Evolutionary conservation across 73 alveolate genomes (phyloP).

Genomic region (Symbiodinium pilosum): DNA sequence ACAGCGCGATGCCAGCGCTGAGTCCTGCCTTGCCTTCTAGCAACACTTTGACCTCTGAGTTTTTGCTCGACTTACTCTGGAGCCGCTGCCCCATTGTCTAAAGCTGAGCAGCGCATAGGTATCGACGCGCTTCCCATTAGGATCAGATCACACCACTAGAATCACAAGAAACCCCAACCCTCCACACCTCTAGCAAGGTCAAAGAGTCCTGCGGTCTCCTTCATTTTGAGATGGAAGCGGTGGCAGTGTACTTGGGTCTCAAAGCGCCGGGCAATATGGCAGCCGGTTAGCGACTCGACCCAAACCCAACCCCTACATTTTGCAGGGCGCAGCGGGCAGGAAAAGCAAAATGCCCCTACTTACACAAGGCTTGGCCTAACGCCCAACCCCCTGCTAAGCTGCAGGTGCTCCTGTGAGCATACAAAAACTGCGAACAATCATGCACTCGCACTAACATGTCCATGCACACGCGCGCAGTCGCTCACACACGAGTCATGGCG

Average conservation of each 20-base stretch:
- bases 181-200: too few species aligned
- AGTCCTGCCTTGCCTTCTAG: too few species aligned
- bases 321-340: neutral
- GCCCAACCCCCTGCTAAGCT: neutral
- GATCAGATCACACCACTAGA: too few species aligned
- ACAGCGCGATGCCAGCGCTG: too few species aligned
- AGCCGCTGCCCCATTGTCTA: too few species aligned
- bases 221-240: neutral
- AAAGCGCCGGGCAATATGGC: neutral
- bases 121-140: too few species aligned
- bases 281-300: neutral
- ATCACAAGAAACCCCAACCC: too few species aligned
- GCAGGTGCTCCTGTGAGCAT: neutral
- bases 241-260: neutral
- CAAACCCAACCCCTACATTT: conserved; percentile 13
- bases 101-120: too few species aligned
- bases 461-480: neutral
- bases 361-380: neutral
- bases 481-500: neutral
- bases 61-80: too few species aligned
- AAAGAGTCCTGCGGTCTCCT: neutral
- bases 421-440: neutral
- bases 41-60: too few species aligned
- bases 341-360: neutral
- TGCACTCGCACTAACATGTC: neutral